Evolutionary conservation across 2,329 filamentous ascomycete species (phyloP).

Genomic region (Penicillium sp.): DNA sequence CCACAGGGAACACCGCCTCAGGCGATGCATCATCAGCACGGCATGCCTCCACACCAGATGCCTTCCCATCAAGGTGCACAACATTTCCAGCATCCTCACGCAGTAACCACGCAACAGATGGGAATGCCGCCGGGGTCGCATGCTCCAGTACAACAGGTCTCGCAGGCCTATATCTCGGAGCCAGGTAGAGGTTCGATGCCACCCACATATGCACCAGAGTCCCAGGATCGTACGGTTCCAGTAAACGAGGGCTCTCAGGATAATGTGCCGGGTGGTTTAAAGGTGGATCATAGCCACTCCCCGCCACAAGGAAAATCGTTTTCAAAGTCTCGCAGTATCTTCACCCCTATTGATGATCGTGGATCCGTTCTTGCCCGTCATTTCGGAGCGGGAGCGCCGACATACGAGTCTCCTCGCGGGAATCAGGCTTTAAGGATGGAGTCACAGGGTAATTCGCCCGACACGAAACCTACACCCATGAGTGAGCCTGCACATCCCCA

Average conservation of each 20-base stretch:
- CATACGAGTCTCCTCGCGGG: constrained; percentile 46
- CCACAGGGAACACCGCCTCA: constrained; percentile 34
- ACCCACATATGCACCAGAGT: constrained; percentile 63
- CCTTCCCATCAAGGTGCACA: constrained; percentile 42
- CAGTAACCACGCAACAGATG: constrained; percentile 27
- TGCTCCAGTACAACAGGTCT: constrained; percentile 50
- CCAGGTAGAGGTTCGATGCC: constrained; percentile 71
- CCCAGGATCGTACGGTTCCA: constrained; percentile 57
- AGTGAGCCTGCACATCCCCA: constrained; percentile 49
- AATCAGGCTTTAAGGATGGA: constrained; percentile 43
- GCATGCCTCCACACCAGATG: constrained; percentile 27
- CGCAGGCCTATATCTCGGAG: constrained; percentile 73
- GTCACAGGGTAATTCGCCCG: constrained; percentile 42
- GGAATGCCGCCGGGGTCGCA: constrained; percentile 37
- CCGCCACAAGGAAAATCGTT: constrained; percentile 61
- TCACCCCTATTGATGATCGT: constrained; percentile 94
- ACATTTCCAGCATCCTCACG: constrained; percentile 42
- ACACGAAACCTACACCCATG: constrained; percentile 61
- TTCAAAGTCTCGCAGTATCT: constrained; percentile 83
- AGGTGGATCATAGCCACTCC: constrained; percentile 44
- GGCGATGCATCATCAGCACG: constrained; percentile 21
- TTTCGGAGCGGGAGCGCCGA: constrained; percentile 63
- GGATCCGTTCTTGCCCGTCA: constrained; percentile 85
- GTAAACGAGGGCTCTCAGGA: constrained; percentile 58
- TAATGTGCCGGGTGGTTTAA: constrained; percentile 45